Evolutionary conservation across 2,329 filamentous ascomycete genomes (phyloP), one percentile per base, ranked within the genome.

Genomic region (Aureobasidium sp.): DNA sequence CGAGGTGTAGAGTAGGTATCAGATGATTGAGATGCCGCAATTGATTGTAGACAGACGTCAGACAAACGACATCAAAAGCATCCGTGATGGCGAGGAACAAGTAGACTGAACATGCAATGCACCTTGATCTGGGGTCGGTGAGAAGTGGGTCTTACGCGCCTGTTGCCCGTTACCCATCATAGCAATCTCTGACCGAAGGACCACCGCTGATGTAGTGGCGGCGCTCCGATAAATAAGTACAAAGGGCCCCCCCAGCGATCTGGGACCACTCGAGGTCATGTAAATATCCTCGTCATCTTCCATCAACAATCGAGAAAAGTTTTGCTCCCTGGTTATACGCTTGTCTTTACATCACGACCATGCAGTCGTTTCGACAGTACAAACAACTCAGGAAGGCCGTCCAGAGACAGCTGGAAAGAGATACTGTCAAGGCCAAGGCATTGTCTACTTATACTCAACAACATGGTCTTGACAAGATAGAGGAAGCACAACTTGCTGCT

Each of bases 291-390:
- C 35, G 25, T 51, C 27, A 37, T 32, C n/a, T 17, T 25, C 22
- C 25, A 17, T 19, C 16, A 14, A 37, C 12, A 12, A 32, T 32
- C 17, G 14, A 25, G 37, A 51, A 32, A 51, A 51, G 37, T 32
- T 41, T 34, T 34, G 17, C 17, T 41, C 37, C 17, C 25, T 21
- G 32, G 35, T 17, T 22, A n/a, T n/a, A 40, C 35, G 19, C 19
- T 4, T 7, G 24, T 41, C 21, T 14, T 34, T 12, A 12, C 24
- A 6, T 6, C 38, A 45, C 35, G 24, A 39, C 32, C 32, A 56
- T 56, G 48, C 32, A 32, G 37, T 56, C 51, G 14, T 49, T 49
- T 29, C 37, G 47, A n/a, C 45, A 54, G 24, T 50, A 42, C 22
- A 38, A 45, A 11, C 50, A 44, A 38, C 44, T 56, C 17, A 37